phyloP scores from a whole-genome alignment of 2,329 filamentous ascomycete genomes.

The Cyanodermella asteris region DNA sequence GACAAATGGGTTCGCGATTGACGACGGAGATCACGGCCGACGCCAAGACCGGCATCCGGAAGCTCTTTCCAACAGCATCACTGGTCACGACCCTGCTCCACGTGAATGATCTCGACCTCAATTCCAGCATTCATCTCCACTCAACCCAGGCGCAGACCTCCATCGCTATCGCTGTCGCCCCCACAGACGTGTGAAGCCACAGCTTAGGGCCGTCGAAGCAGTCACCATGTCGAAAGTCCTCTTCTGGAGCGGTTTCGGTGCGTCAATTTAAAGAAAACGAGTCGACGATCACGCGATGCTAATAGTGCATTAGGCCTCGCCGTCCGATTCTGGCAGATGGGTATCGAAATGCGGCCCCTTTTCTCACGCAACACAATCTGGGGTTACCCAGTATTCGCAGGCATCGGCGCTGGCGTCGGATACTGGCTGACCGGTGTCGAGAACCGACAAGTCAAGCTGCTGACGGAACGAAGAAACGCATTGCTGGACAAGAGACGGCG shows the following conservation, averaged over 20 bases:
- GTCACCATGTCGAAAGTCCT: no score
- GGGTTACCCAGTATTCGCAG: conserved; percentile 79
- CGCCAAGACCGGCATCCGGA: no score
- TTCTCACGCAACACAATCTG: conserved; percentile 68
- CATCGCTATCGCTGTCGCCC: no score
- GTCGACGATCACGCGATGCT: conserved; percentile 1
- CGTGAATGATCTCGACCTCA: no score
- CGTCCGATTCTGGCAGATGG: conserved; percentile 87
- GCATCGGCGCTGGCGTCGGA: conserved; percentile 73
- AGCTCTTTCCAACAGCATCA: no score
- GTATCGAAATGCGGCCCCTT: conserved; percentile 93
- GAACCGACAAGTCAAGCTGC: conserved; percentile 51
- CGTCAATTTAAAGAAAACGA: no score
- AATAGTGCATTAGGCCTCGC: conserved; percentile 45
- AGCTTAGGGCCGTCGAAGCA: conserved; percentile 22
- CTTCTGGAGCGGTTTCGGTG: conserved; percentile 62
- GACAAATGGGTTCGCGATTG: no score
- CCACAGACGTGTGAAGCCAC: no score
- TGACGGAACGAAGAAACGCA: conserved; percentile 55
- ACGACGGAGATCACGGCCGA: no score
- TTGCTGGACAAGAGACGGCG: conserved; percentile 79
- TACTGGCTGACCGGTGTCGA: conserved; percentile 94
- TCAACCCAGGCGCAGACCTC: no score
- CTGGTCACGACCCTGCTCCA: no score
- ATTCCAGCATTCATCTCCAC: no score